phyloP scores from a whole-genome alignment of 2,329 filamentous ascomycete species.

The Lachnellula hyalina region DNA sequence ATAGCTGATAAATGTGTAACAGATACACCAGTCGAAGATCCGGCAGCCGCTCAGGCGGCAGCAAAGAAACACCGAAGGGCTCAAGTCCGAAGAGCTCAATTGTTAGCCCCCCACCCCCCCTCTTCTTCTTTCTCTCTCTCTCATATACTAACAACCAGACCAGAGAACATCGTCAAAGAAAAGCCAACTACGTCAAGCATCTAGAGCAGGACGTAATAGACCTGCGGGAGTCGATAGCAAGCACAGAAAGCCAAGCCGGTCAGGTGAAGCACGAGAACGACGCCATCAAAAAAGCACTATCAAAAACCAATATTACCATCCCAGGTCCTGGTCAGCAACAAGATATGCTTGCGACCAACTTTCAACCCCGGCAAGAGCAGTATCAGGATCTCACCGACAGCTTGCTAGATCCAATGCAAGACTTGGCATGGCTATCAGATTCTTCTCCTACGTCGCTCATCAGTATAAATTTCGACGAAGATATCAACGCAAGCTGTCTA shows the following conservation, averaged over 20 bases:
- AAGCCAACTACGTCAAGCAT: conserved; percentile 26
- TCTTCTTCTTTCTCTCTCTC: neutral
- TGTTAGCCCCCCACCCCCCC: conserved; percentile 11
- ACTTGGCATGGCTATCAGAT: neutral
- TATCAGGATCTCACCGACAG: neutral
- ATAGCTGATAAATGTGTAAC: neutral
- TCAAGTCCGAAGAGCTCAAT: conserved; percentile 30
- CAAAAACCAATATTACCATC: conserved; percentile 10
- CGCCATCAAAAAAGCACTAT: conserved; percentile 15
- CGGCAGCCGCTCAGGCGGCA: conserved; percentile 7
- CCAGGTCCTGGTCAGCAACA: neutral
- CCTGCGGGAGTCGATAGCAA: conserved; percentile 24
- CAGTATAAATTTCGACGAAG: conserved; percentile 17
- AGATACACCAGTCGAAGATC: conserved; percentile 8
- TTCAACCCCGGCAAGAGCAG: neutral
- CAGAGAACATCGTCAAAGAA: conserved; percentile 28
- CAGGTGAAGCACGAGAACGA: conserved; percentile 21
- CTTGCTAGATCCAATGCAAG: neutral
- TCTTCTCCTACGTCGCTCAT: conserved; percentile 8
- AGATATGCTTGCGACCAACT: neutral
- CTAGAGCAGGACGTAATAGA: conserved; percentile 27
- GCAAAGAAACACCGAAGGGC: conserved; percentile 25
- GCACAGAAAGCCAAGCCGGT: conserved; percentile 15
- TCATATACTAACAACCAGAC: neutral
- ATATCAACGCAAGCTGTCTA: conserved; percentile 15